These are phyloP conservation scores for Exophiala calicioides DNA, from an alignment of 2,329 filamentous ascomycete species.

Conservation along the genomic window DNA sequence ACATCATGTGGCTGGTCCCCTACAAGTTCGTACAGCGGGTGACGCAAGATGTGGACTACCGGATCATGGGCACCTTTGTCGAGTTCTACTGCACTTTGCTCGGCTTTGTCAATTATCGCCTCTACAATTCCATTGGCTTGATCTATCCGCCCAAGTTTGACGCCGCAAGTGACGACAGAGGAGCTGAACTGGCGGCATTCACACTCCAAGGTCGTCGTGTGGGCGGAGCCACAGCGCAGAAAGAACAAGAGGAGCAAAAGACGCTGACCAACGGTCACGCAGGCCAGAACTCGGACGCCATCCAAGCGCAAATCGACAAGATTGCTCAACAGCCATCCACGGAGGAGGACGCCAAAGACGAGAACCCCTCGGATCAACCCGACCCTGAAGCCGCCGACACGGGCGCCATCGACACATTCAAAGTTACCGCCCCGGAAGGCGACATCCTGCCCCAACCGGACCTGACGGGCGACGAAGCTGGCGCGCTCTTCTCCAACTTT, in stretches of 20 bases:
- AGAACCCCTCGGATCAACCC: constrained; percentile 45
- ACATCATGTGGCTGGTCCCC: constrained; percentile 93
- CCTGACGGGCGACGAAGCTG: constrained; percentile 64
- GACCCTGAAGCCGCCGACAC: constrained; percentile 40
- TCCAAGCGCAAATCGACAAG: constrained; percentile 67
- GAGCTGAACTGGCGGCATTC: constrained; percentile 87
- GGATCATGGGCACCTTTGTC: constrained; percentile 98
- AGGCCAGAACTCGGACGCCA: constrained; percentile 64
- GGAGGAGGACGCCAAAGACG: constrained; percentile 45
- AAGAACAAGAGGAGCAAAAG: constrained; percentile 54
- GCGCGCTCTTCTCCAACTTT: constrained; percentile 79
- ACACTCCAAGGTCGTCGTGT: constrained; percentile 76
- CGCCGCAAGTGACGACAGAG: constrained; percentile 78
- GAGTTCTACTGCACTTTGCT: constrained; percentile 98
- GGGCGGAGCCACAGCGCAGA: constrained; percentile 46
- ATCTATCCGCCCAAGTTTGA: constrained; percentile 97
- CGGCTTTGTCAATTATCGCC: constrained; percentile 91
- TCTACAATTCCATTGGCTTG: constrained; percentile 87
- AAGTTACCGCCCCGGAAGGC: constrained; percentile 77
- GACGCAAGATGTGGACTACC: constrained; percentile 91
- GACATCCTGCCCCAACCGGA: constrained; percentile 83
- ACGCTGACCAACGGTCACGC: constrained; percentile 54
- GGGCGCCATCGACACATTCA: constrained; percentile 81
- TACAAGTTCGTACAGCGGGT: constrained; percentile 97
- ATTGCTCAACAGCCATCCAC: constrained; percentile 45